Conservation (phyloP, 192 early-diverging fungal species). For the Physocladia obscura region DNA sequence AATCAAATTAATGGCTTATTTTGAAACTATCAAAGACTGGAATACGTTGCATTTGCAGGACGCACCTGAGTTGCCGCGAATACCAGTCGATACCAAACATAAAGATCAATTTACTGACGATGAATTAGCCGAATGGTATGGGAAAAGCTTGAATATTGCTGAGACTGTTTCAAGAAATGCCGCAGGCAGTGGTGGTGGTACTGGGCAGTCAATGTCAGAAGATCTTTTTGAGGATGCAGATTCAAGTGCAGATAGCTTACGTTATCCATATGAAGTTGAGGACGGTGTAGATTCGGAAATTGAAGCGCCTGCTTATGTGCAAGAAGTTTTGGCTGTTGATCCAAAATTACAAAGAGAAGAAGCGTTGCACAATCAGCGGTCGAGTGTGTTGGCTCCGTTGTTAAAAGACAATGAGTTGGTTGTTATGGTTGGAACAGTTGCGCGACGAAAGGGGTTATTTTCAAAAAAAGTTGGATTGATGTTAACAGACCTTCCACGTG, state of each 20-base stretch:
- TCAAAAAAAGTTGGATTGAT: slow-evolving; percentile 60
- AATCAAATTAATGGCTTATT: slow-evolving; percentile 76
- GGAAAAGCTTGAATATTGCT: neutral
- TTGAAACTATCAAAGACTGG: slow-evolving; percentile 68
- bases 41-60: slow-evolving; percentile 51
- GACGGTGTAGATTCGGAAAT: neutral
- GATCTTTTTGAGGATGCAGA: neutral
- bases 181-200: neutral
- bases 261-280: slow-evolving; percentile 15
- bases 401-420: slow-evolving; percentile 58
- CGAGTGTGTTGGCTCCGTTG: slow-evolving; percentile 37
- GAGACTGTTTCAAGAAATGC: neutral
- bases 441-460: slow-evolving; percentile 53
- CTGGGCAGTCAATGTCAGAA: neutral
- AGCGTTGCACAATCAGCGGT: slow-evolving; percentile 29
- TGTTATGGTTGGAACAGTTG: slow-evolving; percentile 56
- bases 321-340: slow-evolving; percentile 8
- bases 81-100: neutral
- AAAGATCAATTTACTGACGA: neutral
- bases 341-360: slow-evolving; percentile 11
- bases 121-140: slow-evolving; percentile 17
- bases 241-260: neutral
- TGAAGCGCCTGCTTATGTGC: neutral
- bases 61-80: slow-evolving; percentile 39
- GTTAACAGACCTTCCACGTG: slow-evolving; percentile 68